Evolutionary conservation across 1,139 yeast genomes (phyloP).

Genomic region (Torulaspora globosa): DNA sequence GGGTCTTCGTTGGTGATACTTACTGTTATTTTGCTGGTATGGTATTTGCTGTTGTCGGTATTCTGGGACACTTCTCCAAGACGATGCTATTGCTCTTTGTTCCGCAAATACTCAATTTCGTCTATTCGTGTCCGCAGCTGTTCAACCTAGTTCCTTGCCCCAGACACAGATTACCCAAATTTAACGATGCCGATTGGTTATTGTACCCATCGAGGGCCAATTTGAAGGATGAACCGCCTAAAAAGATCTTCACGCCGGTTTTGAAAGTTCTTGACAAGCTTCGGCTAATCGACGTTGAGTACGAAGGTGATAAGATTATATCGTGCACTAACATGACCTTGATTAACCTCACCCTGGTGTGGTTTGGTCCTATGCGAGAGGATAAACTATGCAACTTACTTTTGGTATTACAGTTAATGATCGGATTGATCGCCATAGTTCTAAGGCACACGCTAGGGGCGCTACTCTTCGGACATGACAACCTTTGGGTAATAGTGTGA

Average conservation of each 20-base stretch:
- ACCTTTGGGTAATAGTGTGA: conserved; percentile 43
- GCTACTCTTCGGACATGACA: conserved; percentile 84
- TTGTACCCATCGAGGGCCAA: conserved; percentile 71
- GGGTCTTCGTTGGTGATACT: conserved; percentile 95
- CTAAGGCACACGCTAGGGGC: conserved; percentile 85
- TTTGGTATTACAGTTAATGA: conserved; percentile 54
- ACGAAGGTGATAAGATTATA: conserved; percentile 28
- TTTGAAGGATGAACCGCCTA: conserved; percentile 39
- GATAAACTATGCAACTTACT: conserved; percentile 63
- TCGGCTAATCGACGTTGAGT: conserved; percentile 45
- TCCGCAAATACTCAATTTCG: conserved; percentile 86
- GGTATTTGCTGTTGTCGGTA: conserved; percentile 97
- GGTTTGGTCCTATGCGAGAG: conserved; percentile 88
- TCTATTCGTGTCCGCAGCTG: conserved; percentile 86
- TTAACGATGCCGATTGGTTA: conserved; percentile 61
- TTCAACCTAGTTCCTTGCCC: conserved; percentile 89
- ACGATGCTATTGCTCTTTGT: conserved; percentile 78
- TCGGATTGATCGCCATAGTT: conserved; percentile 64
- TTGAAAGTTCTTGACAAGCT: conserved; percentile 38
- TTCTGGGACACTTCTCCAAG: conserved; percentile 92
- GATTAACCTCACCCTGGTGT: conserved; percentile 74
- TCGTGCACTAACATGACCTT: conserved; percentile 80
- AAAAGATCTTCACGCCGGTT: conserved; percentile 35
- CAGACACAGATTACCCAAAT: conserved; percentile 84
- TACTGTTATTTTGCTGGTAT: conserved; percentile 97